These are phyloP conservation scores for Terfezia claveryi DNA, from an alignment of 495 filamentous ascomycete species.

Conservation along the genomic window DNA sequence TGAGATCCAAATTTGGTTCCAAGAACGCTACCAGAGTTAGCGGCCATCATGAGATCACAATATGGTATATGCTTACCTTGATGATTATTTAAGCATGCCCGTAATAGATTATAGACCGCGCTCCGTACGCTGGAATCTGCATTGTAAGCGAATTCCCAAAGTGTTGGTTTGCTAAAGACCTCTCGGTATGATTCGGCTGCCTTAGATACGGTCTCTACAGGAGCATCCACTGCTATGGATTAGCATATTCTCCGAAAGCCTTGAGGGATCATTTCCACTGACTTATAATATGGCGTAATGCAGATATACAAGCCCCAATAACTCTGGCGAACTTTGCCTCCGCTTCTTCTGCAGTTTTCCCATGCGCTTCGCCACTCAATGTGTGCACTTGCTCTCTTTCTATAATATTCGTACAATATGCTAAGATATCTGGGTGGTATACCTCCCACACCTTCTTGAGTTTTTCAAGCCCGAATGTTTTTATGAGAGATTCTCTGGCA, in stretches of 20 bases:
- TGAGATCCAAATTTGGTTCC: constrained; percentile 29
- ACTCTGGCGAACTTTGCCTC: constrained; percentile 66
- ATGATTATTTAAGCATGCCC: not conserved
- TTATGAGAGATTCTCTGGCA: constrained; percentile 48
- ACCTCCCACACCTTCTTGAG: constrained; percentile 47
- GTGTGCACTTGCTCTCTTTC: constrained; percentile 53
- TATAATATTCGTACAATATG: constrained; percentile 58
- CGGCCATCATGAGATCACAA: not conserved
- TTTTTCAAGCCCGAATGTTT: constrained; percentile 61
- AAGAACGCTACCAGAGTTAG: constrained; percentile 22
- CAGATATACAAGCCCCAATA: constrained; percentile 38
- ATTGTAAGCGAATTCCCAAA: constrained; percentile 55
- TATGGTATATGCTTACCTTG: constrained; percentile 1
- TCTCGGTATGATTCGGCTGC: constrained; percentile 26
- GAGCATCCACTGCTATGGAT: constrained; percentile 2
- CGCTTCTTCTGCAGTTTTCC: constrained; percentile 57
- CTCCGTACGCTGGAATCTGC: constrained; percentile 51
- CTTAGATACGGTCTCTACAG: constrained; percentile 29
- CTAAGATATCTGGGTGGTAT: constrained; percentile 51
- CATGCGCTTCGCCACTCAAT: constrained; percentile 64
- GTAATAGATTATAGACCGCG: constrained; percentile 44
- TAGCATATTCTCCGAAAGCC: not conserved
- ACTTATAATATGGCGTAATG: constrained; percentile 32
- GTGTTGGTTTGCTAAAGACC: constrained; percentile 38
- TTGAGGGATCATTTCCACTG: not conserved